Conservation (phyloP, 495 filamentous ascomycete genomes). For the Immersiella caudata region DNA sequence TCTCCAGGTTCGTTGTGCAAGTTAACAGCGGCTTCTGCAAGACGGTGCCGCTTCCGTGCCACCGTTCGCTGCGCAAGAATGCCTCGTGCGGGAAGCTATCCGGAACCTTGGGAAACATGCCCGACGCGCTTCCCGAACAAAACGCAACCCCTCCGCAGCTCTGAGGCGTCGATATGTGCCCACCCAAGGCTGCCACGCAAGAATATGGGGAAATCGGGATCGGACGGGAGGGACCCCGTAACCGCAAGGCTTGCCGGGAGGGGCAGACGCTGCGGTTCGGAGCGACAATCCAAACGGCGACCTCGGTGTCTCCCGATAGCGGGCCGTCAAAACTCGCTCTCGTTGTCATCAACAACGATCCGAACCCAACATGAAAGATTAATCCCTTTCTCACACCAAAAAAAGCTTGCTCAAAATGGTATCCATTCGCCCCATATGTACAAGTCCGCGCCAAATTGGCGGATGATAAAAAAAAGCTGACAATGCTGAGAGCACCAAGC, state of each 20-base stretch:
- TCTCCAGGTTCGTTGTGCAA: constrained; percentile 12
- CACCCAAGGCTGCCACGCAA: not conserved
- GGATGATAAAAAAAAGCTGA: constrained; percentile 10
- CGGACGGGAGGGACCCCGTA: not conserved
- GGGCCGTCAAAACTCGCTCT: too few relatives aligned
- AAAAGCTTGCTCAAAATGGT: constrained; percentile 16
- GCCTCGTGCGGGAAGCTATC: not conserved
- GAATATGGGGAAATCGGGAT: not conserved
- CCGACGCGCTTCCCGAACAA: not conserved
- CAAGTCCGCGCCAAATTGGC: constrained; percentile 7
- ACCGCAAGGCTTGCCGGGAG: not conserved
- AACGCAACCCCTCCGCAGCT: not conserved
- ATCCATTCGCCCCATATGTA: constrained; percentile 15
- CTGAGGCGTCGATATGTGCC: not conserved
- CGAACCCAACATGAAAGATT: not conserved
- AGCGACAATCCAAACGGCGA: constrained; percentile 2
- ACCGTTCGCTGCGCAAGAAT: constrained; percentile 4
- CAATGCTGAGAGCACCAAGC: constrained; percentile 4
- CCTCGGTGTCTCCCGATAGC: not conserved
- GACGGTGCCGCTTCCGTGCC: not conserved
- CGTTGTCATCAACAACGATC: not conserved
- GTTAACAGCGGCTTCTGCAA: not conserved
- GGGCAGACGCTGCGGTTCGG: not conserved
- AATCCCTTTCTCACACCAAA: not conserved
- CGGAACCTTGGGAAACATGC: not conserved